Evolutionary conservation across 768 basidiomycete species (phyloP).

Genomic region (Phlebiopsis flavidoalba): DNA sequence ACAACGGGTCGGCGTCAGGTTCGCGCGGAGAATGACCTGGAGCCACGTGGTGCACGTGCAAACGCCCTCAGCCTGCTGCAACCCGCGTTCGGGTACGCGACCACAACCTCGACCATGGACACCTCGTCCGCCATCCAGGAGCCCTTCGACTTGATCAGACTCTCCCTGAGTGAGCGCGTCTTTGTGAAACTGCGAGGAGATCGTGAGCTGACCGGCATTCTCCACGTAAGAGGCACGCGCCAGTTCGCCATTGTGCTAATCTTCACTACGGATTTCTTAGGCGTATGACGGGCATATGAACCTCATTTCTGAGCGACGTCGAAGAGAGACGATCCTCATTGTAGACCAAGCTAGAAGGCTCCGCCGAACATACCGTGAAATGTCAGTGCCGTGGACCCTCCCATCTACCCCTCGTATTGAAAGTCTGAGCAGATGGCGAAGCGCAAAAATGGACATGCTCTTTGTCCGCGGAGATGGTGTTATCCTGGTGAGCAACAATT

Average conservation of each 20-base stretch:
- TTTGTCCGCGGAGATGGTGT: constrained; percentile 98
- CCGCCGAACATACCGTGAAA: constrained; percentile 60
- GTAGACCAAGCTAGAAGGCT: constrained; percentile 81
- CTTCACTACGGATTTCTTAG: constrained; percentile 36
- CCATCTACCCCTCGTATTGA: background rate
- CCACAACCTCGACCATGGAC: constrained; percentile 46
- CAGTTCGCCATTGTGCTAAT: background rate
- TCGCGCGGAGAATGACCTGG: constrained; percentile 5
- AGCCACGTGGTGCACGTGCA: constrained; percentile 7
- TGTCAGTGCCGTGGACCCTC: constrained; percentile 31
- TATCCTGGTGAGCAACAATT: constrained; percentile 63
- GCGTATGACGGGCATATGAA: constrained; percentile 99
- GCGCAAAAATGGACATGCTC: constrained; percentile 94
- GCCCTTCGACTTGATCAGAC: constrained; percentile 94
- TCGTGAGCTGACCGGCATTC: constrained; percentile 82
- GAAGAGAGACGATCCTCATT: constrained; percentile 95
- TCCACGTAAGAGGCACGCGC: constrained; percentile 63
- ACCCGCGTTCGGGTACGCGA: constrained; percentile 1
- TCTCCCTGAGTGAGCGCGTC: constrained; percentile 95
- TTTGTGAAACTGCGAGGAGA: constrained; percentile 97
- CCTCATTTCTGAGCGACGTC: constrained; percentile 92
- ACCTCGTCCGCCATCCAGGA: constrained; percentile 78
- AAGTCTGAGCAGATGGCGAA: constrained; percentile 65
- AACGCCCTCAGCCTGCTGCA: constrained; percentile 3
- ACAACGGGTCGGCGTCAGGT: constrained; percentile 2